A percentile compares a stretch with the other conserved stretches of the same genome.
Evolutionary conservation across 192 early-diverging fungal species (phyloP).

Genomic region (Glomus cerebriforme): DNA sequence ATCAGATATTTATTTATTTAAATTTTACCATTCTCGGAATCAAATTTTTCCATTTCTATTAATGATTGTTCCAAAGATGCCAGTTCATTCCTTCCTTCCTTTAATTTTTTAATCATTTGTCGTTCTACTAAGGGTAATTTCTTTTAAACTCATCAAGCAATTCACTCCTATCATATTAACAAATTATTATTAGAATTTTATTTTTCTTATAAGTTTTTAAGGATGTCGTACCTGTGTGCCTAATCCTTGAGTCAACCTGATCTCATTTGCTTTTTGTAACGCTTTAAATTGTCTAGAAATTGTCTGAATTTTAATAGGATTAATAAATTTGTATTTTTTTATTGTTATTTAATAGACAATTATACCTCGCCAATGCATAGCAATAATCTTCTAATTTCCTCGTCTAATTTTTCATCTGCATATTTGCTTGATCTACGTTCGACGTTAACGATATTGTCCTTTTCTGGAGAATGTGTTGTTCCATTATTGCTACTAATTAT

Average conservation of each 20-base stretch:
- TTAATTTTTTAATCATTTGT: conserved; percentile 14
- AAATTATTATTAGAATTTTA: background rate
- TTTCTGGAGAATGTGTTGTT: background rate
- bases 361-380: conserved; percentile 24
- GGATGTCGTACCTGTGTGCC: conserved; percentile 8
- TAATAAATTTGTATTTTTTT: background rate
- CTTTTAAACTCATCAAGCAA: conserved; percentile 1
- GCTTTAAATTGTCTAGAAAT: conserved; percentile 14
- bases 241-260: background rate
- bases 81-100: conserved; percentile 6
- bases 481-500: background rate
- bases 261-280: conserved; percentile 10
- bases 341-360: background rate
- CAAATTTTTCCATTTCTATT: background rate
- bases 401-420: conserved; percentile 3
- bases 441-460: background rate
- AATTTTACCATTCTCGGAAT: background rate
- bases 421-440: no score
- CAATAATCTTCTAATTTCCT: conserved; percentile 30
- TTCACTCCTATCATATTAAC: background rate
- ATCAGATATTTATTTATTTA: background rate
- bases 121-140: conserved; percentile 6
- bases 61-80: background rate
- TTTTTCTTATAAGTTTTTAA: background rate
- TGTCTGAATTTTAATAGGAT: background rate